Conservation (phyloP, 257 asterid genomes). For the Anisodus tanguticus region DNA sequence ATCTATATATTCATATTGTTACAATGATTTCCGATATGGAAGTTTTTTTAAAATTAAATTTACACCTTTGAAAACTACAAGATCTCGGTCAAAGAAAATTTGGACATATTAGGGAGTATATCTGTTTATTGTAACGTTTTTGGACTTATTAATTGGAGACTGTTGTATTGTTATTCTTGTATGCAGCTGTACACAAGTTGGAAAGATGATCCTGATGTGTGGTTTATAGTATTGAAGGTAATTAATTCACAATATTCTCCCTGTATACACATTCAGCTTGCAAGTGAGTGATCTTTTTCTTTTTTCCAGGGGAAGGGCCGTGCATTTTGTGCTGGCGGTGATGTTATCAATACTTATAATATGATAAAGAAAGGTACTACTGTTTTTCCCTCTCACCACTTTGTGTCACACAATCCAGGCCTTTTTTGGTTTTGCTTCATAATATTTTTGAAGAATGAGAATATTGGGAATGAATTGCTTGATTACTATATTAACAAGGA, state of each 20-base stretch:
- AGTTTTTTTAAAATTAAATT: too few species aligned
- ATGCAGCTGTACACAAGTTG: conserved; percentile 68
- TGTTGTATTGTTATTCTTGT: neutral
- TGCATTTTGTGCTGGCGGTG: conserved; percentile 97
- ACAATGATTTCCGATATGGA: too few species aligned
- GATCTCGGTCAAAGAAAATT: too few species aligned
- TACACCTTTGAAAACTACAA: too few species aligned
- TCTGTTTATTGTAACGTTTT: too few species aligned
- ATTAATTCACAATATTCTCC: neutral
- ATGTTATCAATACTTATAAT: conserved; percentile 64
- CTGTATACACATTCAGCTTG: neutral
- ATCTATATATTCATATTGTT: too few species aligned
- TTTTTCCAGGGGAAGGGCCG: conserved; percentile 72
- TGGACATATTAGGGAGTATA: too few species aligned
- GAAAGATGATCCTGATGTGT: conserved; percentile 76
- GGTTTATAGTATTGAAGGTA: conserved; percentile 81
- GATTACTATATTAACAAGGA: too few species aligned
- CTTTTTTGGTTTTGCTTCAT: neutral
- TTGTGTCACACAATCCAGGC: too few species aligned
- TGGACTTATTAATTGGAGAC: neutral
- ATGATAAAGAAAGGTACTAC: conserved; percentile 59
- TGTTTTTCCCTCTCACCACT: neutral
- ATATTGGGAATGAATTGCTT: too few species aligned
- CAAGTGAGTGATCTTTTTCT: neutral
- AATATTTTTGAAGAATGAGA: too few species aligned